These are phyloP conservation scores for Lindgomyces ingoldianus DNA, from an alignment of 495 filamentous ascomycete species.

Conservation along the genomic window DNA sequence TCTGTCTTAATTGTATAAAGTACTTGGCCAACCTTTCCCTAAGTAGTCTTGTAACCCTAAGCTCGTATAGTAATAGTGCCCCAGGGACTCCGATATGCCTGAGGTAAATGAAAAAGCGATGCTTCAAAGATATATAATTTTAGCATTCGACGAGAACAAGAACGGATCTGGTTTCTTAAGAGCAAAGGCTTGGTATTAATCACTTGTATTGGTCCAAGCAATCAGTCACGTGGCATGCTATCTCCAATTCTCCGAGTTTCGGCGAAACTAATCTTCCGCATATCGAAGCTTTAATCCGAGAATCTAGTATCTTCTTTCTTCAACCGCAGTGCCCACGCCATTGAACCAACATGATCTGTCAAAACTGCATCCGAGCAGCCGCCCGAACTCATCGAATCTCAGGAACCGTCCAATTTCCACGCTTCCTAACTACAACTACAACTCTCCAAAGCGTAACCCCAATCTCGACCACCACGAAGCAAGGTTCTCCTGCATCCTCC, in stretches of 20 bases:
- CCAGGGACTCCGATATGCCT: too few species aligned
- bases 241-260: background rate
- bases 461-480: slow-evolving; percentile 7
- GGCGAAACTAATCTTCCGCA: background rate
- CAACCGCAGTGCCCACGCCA: background rate
- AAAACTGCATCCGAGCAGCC: slow-evolving; percentile 35
- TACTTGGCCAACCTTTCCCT: too few species aligned
- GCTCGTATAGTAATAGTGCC: too few species aligned
- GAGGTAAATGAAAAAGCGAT: too few species aligned
- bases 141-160: too few species aligned
- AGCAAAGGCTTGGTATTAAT: too few species aligned
- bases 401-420: too few species aligned
- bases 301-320: background rate
- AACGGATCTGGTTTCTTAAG: too few species aligned
- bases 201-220: too few species aligned
- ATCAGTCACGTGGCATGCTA: background rate
- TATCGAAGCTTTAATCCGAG: background rate
- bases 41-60: too few species aligned
- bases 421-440: slow-evolving; percentile 16
- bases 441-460: background rate
- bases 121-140: too few species aligned
- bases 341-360: slow-evolving; percentile 43
- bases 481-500: slow-evolving; percentile 12
- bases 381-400: background rate
- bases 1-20: too few species aligned